A percentile compares a stretch with the other conserved stretches of the same genome.
phyloP scores from a whole-genome alignment of 116 monocot genomes.

The Cymodocea nodosa region DNA sequence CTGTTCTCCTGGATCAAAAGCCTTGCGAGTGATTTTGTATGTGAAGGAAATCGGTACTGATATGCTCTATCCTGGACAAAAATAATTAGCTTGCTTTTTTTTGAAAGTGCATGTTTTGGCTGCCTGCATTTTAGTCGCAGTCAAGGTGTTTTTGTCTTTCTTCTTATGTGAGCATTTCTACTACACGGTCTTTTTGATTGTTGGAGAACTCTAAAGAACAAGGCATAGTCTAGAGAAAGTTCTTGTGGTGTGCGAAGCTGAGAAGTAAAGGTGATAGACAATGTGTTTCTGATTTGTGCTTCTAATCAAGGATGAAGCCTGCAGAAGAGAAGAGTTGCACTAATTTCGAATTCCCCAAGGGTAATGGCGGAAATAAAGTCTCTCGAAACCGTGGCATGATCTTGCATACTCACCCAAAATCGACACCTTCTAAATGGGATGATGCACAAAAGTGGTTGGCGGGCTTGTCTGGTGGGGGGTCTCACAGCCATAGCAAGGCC shows the following conservation, averaged over 20 bases:
- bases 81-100: not conserved
- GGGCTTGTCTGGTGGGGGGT: constrained; percentile 25
- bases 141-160: not conserved
- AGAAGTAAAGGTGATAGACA: not conserved
- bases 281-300: not conserved
- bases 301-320: constrained; percentile 13
- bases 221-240: not conserved
- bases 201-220: not conserved
- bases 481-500: constrained; percentile 21
- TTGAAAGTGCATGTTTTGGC: not conserved
- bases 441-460: constrained; percentile 89
- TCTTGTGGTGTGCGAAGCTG: not conserved
- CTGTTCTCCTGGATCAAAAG: too few species aligned
- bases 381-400: constrained; percentile 20
- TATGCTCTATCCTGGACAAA: too few species aligned
- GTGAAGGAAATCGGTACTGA: too few species aligned
- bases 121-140: not conserved
- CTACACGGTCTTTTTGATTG: not conserved
- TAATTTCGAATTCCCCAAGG: constrained; percentile 29
- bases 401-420: constrained; percentile 33
- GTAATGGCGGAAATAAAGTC: not conserved
- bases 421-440: constrained; percentile 84
- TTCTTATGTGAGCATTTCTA: not conserved
- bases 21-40: too few species aligned
- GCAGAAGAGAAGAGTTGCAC: constrained; percentile 36